Evolutionary conservation across 1,284 basidiomycete species (phyloP).

Genomic region (Termitomyces sp.): DNA sequence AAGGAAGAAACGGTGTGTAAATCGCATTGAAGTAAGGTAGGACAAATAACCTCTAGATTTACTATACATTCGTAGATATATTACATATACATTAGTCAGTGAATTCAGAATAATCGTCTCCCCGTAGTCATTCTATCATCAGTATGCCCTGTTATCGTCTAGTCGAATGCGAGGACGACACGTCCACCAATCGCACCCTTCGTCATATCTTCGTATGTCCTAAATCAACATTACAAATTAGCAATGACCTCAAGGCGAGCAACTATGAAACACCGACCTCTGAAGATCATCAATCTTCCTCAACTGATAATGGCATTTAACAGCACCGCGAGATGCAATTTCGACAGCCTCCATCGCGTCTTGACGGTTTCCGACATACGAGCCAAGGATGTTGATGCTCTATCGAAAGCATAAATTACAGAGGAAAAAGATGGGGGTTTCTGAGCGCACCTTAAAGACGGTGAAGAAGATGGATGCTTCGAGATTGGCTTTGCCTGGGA

Average conservation of each 20-base stretch:
- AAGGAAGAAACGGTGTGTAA: too few species aligned
- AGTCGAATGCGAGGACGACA: conserved; percentile 15
- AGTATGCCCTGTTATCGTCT: neutral
- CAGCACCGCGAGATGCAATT: conserved; percentile 64
- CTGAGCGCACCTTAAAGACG: conserved; percentile 47
- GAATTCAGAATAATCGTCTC: too few species aligned
- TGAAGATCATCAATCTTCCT: conserved; percentile 53
- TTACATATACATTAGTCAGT: too few species aligned
- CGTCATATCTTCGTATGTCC: conserved; percentile 15
- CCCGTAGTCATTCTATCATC: too few species aligned
- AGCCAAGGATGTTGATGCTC: conserved; percentile 65
- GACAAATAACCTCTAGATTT: too few species aligned
- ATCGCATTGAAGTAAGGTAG: too few species aligned
- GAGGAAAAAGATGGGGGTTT: neutral
- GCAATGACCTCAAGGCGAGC: neutral
- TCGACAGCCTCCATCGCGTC: conserved; percentile 71
- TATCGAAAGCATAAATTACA: conserved; percentile 10
- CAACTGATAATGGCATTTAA: conserved; percentile 52
- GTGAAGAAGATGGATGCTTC: conserved; percentile 73
- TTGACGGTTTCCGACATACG: conserved; percentile 74
- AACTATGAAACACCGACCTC: conserved; percentile 33
- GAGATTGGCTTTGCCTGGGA: conserved; percentile 59
- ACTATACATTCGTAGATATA: too few species aligned
- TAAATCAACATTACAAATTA: neutral
- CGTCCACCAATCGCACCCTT: conserved; percentile 17